Conservation (phyloP, 2,329 filamentous ascomycete genomes). For the Cercospora canescens region DNA sequence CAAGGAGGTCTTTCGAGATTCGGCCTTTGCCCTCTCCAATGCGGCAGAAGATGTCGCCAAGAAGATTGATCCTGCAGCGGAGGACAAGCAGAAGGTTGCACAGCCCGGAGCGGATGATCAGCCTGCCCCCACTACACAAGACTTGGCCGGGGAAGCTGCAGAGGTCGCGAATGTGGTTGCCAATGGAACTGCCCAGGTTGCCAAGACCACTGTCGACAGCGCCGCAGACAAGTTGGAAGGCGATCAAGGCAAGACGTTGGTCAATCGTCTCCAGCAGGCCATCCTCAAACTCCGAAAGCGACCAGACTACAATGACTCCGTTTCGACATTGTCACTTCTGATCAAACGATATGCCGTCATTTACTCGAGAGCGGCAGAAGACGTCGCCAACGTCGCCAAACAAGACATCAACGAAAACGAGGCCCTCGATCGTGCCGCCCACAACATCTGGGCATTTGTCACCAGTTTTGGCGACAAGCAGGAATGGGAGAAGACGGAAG, state of each 20-base stretch:
- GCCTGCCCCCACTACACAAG: conserved; percentile 56
- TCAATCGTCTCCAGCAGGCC: conserved; percentile 74
- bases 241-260: conserved; percentile 70
- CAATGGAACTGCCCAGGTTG: conserved; percentile 47
- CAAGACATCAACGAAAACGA: conserved; percentile 72
- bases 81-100: conserved; percentile 58
- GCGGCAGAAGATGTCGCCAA: conserved; percentile 74
- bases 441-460: conserved; percentile 78
- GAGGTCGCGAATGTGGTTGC: conserved; percentile 49
- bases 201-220: conserved; percentile 65
- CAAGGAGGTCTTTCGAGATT: conserved; percentile 83
- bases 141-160: conserved; percentile 55
- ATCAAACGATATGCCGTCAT: conserved; percentile 75
- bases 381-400: conserved; percentile 65
- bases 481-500: conserved; percentile 75
- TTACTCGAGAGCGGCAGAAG: conserved; percentile 72
- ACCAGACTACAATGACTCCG: conserved; percentile 81
- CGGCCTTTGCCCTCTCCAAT: conserved; percentile 74
- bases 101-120: conserved; percentile 52
- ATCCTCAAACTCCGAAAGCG: conserved; percentile 73
- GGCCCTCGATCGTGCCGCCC: conserved; percentile 72
- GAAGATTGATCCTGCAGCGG: conserved; percentile 66
- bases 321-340: conserved; percentile 73
- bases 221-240: conserved; percentile 71
- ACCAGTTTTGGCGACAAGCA: conserved; percentile 74